Base-by-base conservation (phyloP, 2,329 filamentous ascomycete genomes). In the Paecilomyces formosus region DNA sequence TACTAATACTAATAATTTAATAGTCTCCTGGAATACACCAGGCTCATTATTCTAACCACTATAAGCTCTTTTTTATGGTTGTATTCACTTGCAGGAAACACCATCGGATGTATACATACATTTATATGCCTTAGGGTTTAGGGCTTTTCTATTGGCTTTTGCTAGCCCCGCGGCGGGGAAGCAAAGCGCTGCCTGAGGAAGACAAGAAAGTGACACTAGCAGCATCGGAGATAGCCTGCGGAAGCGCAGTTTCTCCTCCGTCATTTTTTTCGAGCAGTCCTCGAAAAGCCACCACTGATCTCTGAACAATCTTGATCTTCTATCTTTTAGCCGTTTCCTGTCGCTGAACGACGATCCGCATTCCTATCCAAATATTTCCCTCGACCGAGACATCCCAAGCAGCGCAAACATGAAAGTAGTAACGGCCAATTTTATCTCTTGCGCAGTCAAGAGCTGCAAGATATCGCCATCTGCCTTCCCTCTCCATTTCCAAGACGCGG, bases 361-460 rank as follows among this genome's bases (percentile, higher is more conserved):
- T 5, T 13, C 35, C n/a, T n/a, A 13, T 39, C 7, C n/a, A 7
- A 39, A n/a, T 39, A 39, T 39, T 35, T n/a, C 35, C 35, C 13
- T n/a, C n/a, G 3, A 45, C 11, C 2, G 1, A 26, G 22, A 12
- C 4, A 3, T 28, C 18, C 26, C 22, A 26, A 52, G 21, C 3
- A 9, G 12, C 9, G 13, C 18, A 62, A 57, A 5, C 30, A 99
- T 99, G 94, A 97, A 97, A 76, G 81, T 97, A 62, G 85, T 97
- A 56, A 97, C 92, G 61, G 87, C 96, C 69, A 97, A 97, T 78
- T 99, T 99, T 77, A 81, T 97, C 64, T 94, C 91, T 68, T 99
- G 94, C 81, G 93, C 94, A 62, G 89, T 95, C 72, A 97, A 97
- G 81, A 82, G 89, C 58, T 99, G 94, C 88, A 96, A 95, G 78